These are phyloP conservation scores for Candida frijolesensis DNA, from an alignment of 1,139 yeast genomes.

Conservation along the genomic window DNA sequence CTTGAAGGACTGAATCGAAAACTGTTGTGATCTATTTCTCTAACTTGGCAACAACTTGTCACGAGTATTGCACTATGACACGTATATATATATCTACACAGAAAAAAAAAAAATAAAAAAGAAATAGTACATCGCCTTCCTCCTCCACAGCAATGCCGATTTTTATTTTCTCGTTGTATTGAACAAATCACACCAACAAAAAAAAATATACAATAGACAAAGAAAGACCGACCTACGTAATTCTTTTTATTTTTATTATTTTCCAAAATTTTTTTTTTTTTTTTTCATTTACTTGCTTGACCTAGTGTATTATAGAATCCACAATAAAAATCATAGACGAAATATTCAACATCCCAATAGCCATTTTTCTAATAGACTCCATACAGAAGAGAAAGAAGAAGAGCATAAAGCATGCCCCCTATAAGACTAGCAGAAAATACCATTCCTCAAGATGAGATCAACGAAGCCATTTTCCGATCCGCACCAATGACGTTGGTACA, in stretches of 20 bases:
- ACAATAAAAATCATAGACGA: not conserved
- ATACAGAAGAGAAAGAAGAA: not conserved
- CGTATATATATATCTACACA: not conserved
- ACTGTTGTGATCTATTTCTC: too few relatives aligned
- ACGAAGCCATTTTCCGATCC: constrained; percentile 54
- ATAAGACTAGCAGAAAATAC: constrained; percentile 11
- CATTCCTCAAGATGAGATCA: constrained; percentile 3
- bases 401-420: constrained; percentile 8
- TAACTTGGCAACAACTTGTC: too few relatives aligned
- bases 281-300: not conserved
- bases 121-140: not conserved
- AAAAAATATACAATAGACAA: not conserved
- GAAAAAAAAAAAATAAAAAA: not conserved
- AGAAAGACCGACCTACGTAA: not conserved
- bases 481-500: constrained; percentile 96
- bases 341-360: not conserved
- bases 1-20: too few relatives aligned
- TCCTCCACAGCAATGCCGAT: not conserved
- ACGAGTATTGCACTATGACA: not conserved
- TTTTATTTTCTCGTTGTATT: not conserved
- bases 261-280: not conserved
- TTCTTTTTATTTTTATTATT: not conserved
- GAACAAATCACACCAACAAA: constrained; percentile 2
- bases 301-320: not conserved
- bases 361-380: not conserved